Percentiles rank a stretch among this genome's conserved stretches.
phyloP scores from a whole-genome alignment of 2,329 filamentous ascomycete species.

The Blumeriella jaapii region DNA sequence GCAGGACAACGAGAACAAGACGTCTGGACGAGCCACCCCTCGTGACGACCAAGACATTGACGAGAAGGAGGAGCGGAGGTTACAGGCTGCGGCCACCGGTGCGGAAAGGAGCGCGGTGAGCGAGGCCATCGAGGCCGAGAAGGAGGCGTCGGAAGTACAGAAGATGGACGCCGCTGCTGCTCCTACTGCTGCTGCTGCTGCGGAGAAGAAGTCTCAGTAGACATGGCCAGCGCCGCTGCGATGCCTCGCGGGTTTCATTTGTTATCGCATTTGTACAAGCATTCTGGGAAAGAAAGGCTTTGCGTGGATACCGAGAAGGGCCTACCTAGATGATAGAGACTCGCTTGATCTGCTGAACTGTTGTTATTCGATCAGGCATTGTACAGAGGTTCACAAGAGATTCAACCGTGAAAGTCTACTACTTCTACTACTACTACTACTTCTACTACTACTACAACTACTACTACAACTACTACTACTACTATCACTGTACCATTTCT shows the following conservation, averaged over 20 bases:
- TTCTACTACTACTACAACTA: no score
- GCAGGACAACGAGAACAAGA: slow-evolving; percentile 73
- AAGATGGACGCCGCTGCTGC: slow-evolving; percentile 29
- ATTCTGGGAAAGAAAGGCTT: slow-evolving; percentile 16
- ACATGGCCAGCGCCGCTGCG: slow-evolving; percentile 4
- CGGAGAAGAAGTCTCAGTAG: slow-evolving; percentile 13
- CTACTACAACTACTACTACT: no score
- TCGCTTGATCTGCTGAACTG: slow-evolving; percentile 15
- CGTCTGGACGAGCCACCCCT: slow-evolving; percentile 60
- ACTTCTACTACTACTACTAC: no score
- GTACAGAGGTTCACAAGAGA: no score
- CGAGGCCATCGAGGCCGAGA: slow-evolving; percentile 45
- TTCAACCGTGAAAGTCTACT: slow-evolving; percentile 9
- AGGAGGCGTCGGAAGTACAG: slow-evolving; percentile 36
- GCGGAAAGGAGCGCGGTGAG: slow-evolving; percentile 36
- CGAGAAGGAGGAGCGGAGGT: slow-evolving; percentile 69
- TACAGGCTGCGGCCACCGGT: slow-evolving; percentile 37
- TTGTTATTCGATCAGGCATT: no score
- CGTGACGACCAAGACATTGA: slow-evolving; percentile 90
- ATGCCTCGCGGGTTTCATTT: slow-evolving; percentile 15
- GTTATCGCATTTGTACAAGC: slow-evolving; percentile 16
- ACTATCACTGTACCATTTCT: no score
- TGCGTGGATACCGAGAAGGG: slow-evolving; percentile 17
- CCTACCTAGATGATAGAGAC: slow-evolving; percentile 20
- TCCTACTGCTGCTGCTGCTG: no score